These are phyloP conservation scores for Naganishia antarctica DNA, from an alignment of 768 basidiomycete genomes.

Conservation along the genomic window DNA sequence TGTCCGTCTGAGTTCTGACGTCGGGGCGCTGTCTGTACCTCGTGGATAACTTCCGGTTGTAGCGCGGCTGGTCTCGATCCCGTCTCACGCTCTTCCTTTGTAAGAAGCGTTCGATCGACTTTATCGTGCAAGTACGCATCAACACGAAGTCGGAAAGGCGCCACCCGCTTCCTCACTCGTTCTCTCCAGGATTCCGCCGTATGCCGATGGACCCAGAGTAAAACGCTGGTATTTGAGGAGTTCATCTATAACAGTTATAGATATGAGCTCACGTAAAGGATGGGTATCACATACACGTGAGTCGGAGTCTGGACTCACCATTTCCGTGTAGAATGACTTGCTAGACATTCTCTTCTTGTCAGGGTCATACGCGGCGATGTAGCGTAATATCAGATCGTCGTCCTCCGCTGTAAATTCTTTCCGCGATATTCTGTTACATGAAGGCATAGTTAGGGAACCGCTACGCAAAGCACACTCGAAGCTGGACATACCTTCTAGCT, in stretches of 20 bases:
- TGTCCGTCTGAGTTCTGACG: background rate
- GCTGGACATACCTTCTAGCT: background rate
- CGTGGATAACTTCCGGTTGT: background rate
- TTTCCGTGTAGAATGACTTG: slow-evolving; percentile 16
- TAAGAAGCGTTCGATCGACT: slow-evolving; percentile 3
- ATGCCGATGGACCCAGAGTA: slow-evolving; percentile 10
- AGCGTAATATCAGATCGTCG: slow-evolving; percentile 14
- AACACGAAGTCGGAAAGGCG: background rate
- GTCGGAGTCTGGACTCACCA: slow-evolving; percentile 10
- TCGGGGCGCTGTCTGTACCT: background rate
- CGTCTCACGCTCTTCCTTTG: slow-evolving; percentile 9
- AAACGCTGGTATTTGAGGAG: background rate
- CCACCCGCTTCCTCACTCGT: slow-evolving; percentile 20
- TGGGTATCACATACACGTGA: too few relatives aligned
- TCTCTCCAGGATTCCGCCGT: slow-evolving; percentile 23
- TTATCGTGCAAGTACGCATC: slow-evolving; percentile 14
- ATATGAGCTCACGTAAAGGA: too few relatives aligned
- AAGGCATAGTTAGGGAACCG: background rate
- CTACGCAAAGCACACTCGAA: too few relatives aligned
- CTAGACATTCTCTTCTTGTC: slow-evolving; percentile 4
- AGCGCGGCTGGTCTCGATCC: background rate
- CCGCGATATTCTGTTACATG: background rate
- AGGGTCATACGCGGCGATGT: slow-evolving; percentile 10
- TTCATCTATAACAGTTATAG: background rate
- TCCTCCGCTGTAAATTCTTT: slow-evolving; percentile 23